Percentiles rank a stretch among this genome's conserved stretches.
These are phyloP conservation scores for Trichoderma sp. DNA, from an alignment of 2,329 filamentous ascomycete genomes.

Conservation along the genomic window DNA sequence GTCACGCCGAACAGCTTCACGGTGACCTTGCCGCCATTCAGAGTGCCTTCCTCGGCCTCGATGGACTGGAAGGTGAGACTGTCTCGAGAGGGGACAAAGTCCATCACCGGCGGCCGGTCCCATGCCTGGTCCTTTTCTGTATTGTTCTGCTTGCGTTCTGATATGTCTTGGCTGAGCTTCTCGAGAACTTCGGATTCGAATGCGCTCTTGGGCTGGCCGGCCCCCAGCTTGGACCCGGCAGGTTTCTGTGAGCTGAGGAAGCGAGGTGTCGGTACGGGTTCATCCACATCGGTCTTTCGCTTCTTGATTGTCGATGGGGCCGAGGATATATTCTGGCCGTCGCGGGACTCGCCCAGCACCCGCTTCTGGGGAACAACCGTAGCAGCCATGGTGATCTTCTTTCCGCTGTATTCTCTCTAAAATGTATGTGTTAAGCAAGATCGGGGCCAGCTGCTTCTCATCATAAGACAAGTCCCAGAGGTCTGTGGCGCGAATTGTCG, in stretches of 20 bases:
- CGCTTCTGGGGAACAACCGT: conserved; percentile 69
- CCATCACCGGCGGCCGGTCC: conserved; percentile 64
- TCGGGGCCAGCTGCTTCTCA: conserved; percentile 10
- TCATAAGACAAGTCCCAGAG: conserved; percentile 3
- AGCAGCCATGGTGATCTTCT: conserved; percentile 49
- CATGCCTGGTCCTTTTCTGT: conserved; percentile 93
- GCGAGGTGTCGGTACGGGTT: conserved; percentile 58
- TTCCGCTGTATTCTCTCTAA: background rate
- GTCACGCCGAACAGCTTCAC: conserved; percentile 96
- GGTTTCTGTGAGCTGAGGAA: conserved; percentile 67
- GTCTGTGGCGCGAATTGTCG: background rate
- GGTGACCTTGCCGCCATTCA: conserved; percentile 74
- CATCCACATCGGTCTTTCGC: conserved; percentile 71
- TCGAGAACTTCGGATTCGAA: conserved; percentile 95
- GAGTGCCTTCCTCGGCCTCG: conserved; percentile 85
- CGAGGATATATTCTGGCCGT: conserved; percentile 65
- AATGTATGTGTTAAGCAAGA: background rate
- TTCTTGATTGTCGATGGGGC: conserved; percentile 69
- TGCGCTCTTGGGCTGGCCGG: conserved; percentile 81
- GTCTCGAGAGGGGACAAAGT: conserved; percentile 62
- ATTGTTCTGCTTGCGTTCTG: conserved; percentile 81
- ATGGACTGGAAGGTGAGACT: conserved; percentile 93
- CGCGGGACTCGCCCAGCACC: conserved; percentile 69
- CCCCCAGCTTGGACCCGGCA: conserved; percentile 64
- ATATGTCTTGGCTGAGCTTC: conserved; percentile 93